A percentile compares a stretch with the other conserved stretches of the same genome.
phyloP scores from a whole-genome alignment of 2,329 filamentous ascomycete species.

The Neurospora crassa region DNA sequence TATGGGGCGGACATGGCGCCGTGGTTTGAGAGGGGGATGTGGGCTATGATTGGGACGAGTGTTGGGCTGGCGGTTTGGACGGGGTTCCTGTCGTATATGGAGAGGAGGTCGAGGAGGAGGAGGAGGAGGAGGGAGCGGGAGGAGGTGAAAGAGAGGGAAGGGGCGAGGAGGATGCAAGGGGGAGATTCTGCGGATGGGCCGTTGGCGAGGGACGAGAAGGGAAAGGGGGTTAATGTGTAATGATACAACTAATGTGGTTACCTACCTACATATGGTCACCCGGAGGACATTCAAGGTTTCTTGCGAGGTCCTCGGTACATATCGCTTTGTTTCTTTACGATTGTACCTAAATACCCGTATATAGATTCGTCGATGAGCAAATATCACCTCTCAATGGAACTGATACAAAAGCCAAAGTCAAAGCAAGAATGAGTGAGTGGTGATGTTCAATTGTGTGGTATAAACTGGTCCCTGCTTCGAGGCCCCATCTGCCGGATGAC shows the following conservation, averaged over 20 bases:
- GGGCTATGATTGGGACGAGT: constrained; percentile 58
- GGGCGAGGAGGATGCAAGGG: background rate
- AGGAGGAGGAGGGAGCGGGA: background rate
- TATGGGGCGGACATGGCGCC: constrained; percentile 59
- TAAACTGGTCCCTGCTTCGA: background rate
- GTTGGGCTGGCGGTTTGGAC: constrained; percentile 54
- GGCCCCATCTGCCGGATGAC: background rate
- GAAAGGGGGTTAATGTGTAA: background rate
- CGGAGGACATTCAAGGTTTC: too few species aligned
- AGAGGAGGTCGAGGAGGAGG: constrained; percentile 10
- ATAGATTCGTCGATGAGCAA: background rate
- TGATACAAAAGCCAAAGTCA: background rate
- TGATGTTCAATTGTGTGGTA: background rate
- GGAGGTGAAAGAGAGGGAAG: background rate
- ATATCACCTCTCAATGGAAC: background rate
- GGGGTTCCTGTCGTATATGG: constrained; percentile 38
- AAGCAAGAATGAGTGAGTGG: background rate
- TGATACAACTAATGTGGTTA: background rate
- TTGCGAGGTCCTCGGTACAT: background rate
- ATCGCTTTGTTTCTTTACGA: background rate
- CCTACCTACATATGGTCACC: too few species aligned
- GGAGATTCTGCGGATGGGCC: background rate
- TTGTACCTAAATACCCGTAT: background rate
- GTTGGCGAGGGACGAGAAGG: background rate
- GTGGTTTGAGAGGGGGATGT: constrained; percentile 61